Evolutionary conservation across 1,284 basidiomycete genomes (phyloP).

Genomic region (Ustilago shanxiensis): DNA sequence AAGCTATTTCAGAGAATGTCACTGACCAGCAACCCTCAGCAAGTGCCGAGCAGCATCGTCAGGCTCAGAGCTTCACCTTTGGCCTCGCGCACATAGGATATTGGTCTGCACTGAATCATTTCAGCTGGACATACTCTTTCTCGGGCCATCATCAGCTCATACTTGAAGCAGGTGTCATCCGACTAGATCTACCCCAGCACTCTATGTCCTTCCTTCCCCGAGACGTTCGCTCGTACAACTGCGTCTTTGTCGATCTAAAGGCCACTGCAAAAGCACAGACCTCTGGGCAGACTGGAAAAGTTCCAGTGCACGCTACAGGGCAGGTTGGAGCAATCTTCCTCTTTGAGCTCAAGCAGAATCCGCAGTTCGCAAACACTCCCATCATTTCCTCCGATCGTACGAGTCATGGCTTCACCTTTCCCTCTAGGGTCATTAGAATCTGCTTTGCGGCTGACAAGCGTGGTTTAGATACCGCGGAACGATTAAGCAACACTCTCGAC

Average conservation of each 20-base stretch:
- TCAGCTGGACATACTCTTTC: slow-evolving; percentile 3
- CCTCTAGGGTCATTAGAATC: slow-evolving; percentile 11
- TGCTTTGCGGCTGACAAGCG: slow-evolving; percentile 1
- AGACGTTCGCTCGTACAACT: slow-evolving; percentile 13
- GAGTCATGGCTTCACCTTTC: slow-evolving; percentile 8
- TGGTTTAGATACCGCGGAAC: background rate
- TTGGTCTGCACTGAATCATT: slow-evolving; percentile 11
- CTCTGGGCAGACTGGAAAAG: background rate
- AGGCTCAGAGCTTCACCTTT: slow-evolving; percentile 3
- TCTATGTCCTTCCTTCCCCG: slow-evolving; percentile 26
- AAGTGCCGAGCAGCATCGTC: slow-evolving; percentile 3
- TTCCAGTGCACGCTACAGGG: background rate
- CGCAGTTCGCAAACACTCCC: background rate
- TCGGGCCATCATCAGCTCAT: slow-evolving; percentile 8
- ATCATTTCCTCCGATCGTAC: background rate
- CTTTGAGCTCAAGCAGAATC: slow-evolving; percentile 32
- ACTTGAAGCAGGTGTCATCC: slow-evolving; percentile 10
- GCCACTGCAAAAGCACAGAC: background rate
- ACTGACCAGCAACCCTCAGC: slow-evolving; percentile 20
- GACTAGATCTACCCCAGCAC: background rate
- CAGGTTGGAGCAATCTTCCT: slow-evolving; percentile 1
- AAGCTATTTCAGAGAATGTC: slow-evolving; percentile 30
- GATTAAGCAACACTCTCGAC: background rate
- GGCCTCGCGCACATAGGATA: slow-evolving; percentile 11
- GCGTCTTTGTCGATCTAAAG: background rate